Base-by-base conservation (phyloP, 2,329 filamentous ascomycete genomes). In the Arthrobotrys conoides region DNA sequence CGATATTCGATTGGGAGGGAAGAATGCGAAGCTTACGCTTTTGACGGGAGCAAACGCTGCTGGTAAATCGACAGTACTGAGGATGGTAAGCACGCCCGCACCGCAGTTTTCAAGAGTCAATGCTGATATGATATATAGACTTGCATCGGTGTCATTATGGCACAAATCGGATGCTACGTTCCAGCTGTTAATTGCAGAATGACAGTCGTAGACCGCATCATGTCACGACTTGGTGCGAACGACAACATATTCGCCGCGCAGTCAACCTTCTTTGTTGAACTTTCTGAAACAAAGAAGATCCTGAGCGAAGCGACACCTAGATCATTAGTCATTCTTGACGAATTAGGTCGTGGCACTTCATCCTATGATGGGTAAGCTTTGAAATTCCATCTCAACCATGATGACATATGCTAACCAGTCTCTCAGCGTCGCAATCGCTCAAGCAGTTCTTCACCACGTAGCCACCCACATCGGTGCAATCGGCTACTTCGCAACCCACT, bases 171-270 rank as follows among this genome's bases (percentile, higher is more conserved):
- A 70, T 97, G 95, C 84, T 92, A 97, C 81, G 90, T 99, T 0
- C 96, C 96, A 0, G 94, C 93, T 76, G 87, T 88, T 18, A 93
- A 91, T 2, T 96, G 96, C 0, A 90, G 88, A 1, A 88, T 99
- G 53, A 98, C 95, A 0, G 95, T 96, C 0, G 90, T 97, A 2
- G 96, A 99, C 84, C 93, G 96, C 69, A 98, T 99, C 87, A 99
- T 99, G 96, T 98, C 95, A 9, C 93, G 96, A 55, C 90, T 99
- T 0, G 96, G 96, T 9, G 96, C 96, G 59, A 97, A 98, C 83
- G 96, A 99, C 89, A 98, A 98, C 85, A 99, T 99, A 82, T 98
- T 99, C 83, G 96, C 95, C 0, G 93, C 95, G 0, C 96, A 99
- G 84, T 97, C 93, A 14, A 99, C 96, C 1, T 99, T 99, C 87